Percentiles rank a stretch among this genome's conserved stretches.
phyloP scores from a whole-genome alignment of 2,329 filamentous ascomycete genomes.

The Westerdykella aurantiaca region DNA sequence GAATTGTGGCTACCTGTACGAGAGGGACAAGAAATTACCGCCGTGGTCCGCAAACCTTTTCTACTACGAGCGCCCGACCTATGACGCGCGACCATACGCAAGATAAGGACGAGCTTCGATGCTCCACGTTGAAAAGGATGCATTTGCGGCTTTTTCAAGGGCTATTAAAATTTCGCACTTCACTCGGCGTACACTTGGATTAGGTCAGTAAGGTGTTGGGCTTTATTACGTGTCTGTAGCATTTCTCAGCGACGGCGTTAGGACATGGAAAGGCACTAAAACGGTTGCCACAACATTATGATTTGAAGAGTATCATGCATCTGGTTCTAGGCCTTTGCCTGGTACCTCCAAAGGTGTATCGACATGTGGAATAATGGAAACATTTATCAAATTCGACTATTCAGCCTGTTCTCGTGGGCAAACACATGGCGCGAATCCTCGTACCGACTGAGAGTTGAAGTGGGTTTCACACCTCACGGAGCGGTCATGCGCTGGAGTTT shows the following conservation, averaged over 20 bases:
- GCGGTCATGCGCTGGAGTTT: no score
- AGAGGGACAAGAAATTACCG: slow-evolving; percentile 78
- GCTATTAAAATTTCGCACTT: not conserved
- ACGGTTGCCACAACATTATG: not conserved
- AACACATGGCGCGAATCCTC: no score
- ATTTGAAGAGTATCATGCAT: no score
- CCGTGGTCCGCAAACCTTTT: slow-evolving; percentile 70
- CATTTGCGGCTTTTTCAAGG: slow-evolving; percentile 2
- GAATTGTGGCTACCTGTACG: slow-evolving; percentile 86
- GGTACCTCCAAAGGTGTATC: not conserved
- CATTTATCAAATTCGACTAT: not conserved
- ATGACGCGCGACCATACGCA: slow-evolving; percentile 12
- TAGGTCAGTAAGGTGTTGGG: not conserved
- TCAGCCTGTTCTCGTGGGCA: not conserved
- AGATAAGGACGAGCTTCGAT: not conserved
- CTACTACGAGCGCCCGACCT: slow-evolving; percentile 37
- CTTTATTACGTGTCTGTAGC: slow-evolving; percentile 10
- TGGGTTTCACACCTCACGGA: no score
- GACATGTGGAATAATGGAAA: not conserved
- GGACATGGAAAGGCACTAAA: slow-evolving; percentile 2
- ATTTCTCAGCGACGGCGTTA: slow-evolving; percentile 20
- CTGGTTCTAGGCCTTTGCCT: no score
- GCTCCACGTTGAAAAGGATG: not conserved
- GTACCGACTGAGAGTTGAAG: no score
- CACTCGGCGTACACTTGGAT: not conserved